A percentile compares a stretch with the other conserved stretches of the same genome.
Conservation (phyloP, 1,284 basidiomycete species). For the Boletus smithii region DNA sequence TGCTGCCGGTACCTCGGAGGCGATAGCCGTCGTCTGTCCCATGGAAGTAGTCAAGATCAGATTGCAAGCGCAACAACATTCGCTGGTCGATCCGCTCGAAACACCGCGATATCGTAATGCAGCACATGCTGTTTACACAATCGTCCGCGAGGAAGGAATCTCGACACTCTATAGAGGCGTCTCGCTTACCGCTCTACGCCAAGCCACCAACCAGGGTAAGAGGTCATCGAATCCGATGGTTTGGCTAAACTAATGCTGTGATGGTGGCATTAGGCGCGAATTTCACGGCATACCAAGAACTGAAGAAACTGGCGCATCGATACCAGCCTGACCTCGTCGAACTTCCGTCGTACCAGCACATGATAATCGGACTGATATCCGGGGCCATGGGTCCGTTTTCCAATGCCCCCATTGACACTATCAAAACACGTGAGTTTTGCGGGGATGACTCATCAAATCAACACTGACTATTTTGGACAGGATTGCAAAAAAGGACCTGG, state of each 20-base stretch:
- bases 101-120: slow-evolving; percentile 95
- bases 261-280: slow-evolving; percentile 69
- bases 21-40: slow-evolving; percentile 91
- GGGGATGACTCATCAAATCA: background rate
- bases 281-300: slow-evolving; percentile 97
- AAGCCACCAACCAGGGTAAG: slow-evolving; percentile 96
- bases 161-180: slow-evolving; percentile 91
- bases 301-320: slow-evolving; percentile 79
- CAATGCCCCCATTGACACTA: slow-evolving; percentile 96
- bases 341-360: slow-evolving; percentile 93
- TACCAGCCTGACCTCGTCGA: slow-evolving; percentile 74
- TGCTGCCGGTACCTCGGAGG: slow-evolving; percentile 92
- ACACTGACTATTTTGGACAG: slow-evolving; percentile 38
- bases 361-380: slow-evolving; percentile 90
- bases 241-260: slow-evolving; percentile 1
- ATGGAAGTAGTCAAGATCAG: slow-evolving; percentile 99
- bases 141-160: slow-evolving; percentile 90
- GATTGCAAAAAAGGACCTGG: slow-evolving; percentile 82
- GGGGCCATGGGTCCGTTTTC: slow-evolving; percentile 98
- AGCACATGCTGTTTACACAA: slow-evolving; percentile 94
- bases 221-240: background rate
- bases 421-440: slow-evolving; percentile 78
- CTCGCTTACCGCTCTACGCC: slow-evolving; percentile 87
- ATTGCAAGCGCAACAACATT: slow-evolving; percentile 97
- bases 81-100: slow-evolving; percentile 93